Evolutionary conservation across 345 rosid genomes (phyloP), one percentile per base, ranked within the genome.

Genomic region (Tarenaya hassleriana): DNA sequence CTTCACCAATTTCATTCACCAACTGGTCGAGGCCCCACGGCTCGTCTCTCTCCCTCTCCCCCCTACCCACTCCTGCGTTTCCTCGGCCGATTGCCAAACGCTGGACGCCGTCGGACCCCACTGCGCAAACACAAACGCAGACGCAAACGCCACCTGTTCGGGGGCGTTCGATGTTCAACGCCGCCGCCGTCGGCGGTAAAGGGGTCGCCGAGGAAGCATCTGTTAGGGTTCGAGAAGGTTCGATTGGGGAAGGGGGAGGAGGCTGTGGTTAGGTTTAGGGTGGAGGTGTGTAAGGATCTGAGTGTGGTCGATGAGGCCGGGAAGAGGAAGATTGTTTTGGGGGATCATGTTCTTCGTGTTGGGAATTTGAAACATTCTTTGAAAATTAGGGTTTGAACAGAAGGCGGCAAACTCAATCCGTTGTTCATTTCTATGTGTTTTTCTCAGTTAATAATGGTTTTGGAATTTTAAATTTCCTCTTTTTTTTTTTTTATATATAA

Each of bases 281-380:
- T 91, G 11, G 77, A 84, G 41, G 80, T 77, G 10, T 91, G 98
- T 58, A 82, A 72, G 70, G 86, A 91, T 69, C 75, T 91, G 66
- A 83, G 84, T 56, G 72, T 84, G 2, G 84, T 79, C 1, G 96
- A 82, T 50, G 90, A 91, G 57, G 10, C 9, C 0, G 98, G 98
- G 4, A 65, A 53, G 58, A 37, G 74, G 57, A 87, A 76, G 55
- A 64, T 91, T 4, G 81, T 76, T 0, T 42, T 87, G 45, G 95
- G 98, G 15, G 48, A 72, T 29, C 86, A 87, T 64, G 56, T 76
- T 50, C 84, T 91, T 34, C 96, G 84, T 53, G 68, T 91, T 19
- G 95, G 98, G 19, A 72, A 47, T 70, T 66, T 82, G 68, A 73
- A 82, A 24, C 87, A 87, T 33, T 65, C 72, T 1, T 68, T 92